A percentile compares a stretch with the other conserved stretches of the same genome.
Conservation (phyloP, 257 asterid species). For the Rauvolfia tetraphylla region DNA sequence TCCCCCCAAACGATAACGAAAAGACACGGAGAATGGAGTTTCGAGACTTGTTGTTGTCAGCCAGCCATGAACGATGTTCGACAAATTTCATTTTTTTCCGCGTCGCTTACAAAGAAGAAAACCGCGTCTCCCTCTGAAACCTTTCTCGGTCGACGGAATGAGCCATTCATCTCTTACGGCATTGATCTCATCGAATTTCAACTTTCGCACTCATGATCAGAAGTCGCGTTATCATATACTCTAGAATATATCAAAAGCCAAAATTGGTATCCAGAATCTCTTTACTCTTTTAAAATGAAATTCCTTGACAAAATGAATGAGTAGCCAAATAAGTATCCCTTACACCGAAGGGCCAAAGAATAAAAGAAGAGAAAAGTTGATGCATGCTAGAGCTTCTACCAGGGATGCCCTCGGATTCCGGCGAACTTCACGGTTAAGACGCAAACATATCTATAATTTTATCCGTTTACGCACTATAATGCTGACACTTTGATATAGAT, state of each 20-base stretch:
- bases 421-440: conserved; percentile 15
- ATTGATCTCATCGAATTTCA: background rate
- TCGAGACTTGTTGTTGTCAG: background rate
- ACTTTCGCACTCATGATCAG: no score
- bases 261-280: no score
- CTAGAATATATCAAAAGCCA: no score
- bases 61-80: background rate
- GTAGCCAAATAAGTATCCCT: background rate
- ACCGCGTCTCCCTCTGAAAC: background rate
- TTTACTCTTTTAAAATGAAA: no score
- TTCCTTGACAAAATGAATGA: no score
- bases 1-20: background rate
- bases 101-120: background rate
- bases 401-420: conserved; percentile 11
- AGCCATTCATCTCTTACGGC: no score
- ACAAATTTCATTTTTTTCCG: background rate
- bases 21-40: background rate
- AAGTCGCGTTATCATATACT: no score
- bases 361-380: background rate
- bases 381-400: background rate
- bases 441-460: background rate
- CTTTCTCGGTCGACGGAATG: no score
- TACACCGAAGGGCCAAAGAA: background rate
- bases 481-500: no score
- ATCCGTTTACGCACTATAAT: background rate